phyloP scores from a whole-genome alignment of 495 filamentous ascomycete species.

The Neurospora sublineolata region DNA sequence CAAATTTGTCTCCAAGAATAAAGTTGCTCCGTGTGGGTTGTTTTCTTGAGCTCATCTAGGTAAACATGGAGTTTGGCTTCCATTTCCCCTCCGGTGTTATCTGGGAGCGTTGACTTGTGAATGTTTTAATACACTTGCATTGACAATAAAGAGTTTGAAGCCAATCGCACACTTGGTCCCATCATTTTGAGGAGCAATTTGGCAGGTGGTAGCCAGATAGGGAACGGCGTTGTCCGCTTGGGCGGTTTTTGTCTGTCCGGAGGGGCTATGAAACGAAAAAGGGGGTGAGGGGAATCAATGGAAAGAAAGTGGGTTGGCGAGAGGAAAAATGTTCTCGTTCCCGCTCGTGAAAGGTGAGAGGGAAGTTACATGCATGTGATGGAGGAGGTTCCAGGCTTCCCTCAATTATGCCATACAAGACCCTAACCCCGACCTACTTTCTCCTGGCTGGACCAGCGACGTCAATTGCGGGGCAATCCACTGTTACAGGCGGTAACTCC shows the following conservation, averaged over 20 bases:
- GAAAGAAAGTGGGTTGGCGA: not conserved
- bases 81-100: not conserved
- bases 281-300: not conserved
- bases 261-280: not conserved
- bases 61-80: slow-evolving; percentile 7
- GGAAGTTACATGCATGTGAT: not conserved
- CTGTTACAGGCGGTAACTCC: not conserved
- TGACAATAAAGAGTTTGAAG: not conserved
- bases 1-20: slow-evolving; percentile 8
- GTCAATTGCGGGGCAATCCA: not conserved
- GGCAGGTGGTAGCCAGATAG: not conserved
- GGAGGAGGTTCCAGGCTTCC: not conserved
- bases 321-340: not conserved
- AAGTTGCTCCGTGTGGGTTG: slow-evolving; percentile 5
- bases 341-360: not conserved
- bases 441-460: not conserved
- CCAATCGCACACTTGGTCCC: not conserved
- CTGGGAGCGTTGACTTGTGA: not conserved
- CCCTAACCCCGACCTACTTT: not conserved
- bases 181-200: not conserved
- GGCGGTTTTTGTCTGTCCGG: not conserved
- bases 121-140: not conserved
- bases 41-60: slow-evolving; percentile 4
- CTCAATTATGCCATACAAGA: not conserved
- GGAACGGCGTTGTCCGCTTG: not conserved